Percentiles rank a stretch among this genome's conserved stretches.
phyloP scores from a whole-genome alignment of 2,329 filamentous ascomycete species.

The Trichophyton simii region DNA sequence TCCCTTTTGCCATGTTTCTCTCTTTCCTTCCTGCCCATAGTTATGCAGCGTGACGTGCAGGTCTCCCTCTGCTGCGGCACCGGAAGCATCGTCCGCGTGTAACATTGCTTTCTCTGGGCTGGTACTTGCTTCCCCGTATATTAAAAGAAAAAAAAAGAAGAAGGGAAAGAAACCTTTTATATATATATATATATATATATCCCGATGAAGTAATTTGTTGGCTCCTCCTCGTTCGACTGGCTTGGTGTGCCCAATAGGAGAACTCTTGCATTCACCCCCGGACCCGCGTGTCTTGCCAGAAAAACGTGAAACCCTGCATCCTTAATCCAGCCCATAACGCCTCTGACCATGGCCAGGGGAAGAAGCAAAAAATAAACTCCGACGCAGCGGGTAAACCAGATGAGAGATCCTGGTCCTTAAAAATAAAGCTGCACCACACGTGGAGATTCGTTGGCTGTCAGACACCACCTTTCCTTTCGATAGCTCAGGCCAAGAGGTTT shows the following conservation, averaged over 20 bases:
- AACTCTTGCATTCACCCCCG: background rate
- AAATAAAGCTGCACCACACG: background rate
- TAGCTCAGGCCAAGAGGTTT: background rate
- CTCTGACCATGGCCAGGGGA: background rate
- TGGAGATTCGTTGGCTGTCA: slow-evolving; percentile 1
- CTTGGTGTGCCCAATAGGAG: background rate
- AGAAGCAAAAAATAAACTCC: background rate
- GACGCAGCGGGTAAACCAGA: background rate
- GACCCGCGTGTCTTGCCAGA: background rate
- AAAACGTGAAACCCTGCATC: background rate
- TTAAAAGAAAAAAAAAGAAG: background rate
- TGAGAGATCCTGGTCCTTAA: background rate
- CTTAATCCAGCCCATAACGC: background rate
- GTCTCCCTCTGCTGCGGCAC: background rate
- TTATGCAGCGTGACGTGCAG: background rate
- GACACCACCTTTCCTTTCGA: background rate
- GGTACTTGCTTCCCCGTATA: background rate
- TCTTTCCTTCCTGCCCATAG: background rate
- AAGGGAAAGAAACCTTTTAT: too few relatives aligned
- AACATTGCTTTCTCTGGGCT: background rate
- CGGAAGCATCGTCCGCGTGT: background rate
- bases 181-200: background rate
- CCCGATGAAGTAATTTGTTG: background rate
- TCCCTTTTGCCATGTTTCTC: background rate
- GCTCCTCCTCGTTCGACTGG: background rate